A percentile compares a stretch with the other conserved stretches of the same genome.
Evolutionary conservation across 768 basidiomycete genomes (phyloP).

Genomic region (Clavulina sp.): DNA sequence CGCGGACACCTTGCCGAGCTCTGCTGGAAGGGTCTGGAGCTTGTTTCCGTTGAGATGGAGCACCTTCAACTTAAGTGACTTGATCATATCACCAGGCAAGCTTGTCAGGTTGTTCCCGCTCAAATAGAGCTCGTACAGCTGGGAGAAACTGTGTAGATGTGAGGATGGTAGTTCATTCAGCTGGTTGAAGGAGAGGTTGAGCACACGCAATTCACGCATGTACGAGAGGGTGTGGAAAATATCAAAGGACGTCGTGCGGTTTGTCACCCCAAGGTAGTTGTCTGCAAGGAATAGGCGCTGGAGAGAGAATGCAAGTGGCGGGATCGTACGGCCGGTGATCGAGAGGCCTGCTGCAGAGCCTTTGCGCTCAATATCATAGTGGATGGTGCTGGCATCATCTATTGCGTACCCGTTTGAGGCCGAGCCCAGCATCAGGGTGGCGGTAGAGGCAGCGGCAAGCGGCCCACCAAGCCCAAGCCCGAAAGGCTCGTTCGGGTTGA

Average conservation of each 20-base stretch:
- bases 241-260: slow-evolving; percentile 36
- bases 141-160: slow-evolving; percentile 52
- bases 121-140: slow-evolving; percentile 73
- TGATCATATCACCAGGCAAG: slow-evolving; percentile 70
- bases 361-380: slow-evolving; percentile 28
- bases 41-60: slow-evolving; percentile 89
- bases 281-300: slow-evolving; percentile 76
- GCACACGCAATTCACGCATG: slow-evolving; percentile 55
- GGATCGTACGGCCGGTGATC: slow-evolving; percentile 17
- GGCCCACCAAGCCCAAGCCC: neutral
- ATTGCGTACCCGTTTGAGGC: neutral
- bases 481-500: slow-evolving; percentile 6
- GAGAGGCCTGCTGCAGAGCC: slow-evolving; percentile 9
- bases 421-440: neutral
- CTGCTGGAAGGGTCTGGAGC: slow-evolving; percentile 80
- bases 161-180: slow-evolving; percentile 70
- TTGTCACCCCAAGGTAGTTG: slow-evolving; percentile 36
- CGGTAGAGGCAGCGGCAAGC: neutral
- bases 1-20: slow-evolving; percentile 64
- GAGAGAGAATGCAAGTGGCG: slow-evolving; percentile 52
- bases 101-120: slow-evolving; percentile 89
- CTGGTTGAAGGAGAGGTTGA: slow-evolving; percentile 91
- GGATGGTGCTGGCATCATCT: neutral
- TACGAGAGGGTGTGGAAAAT: slow-evolving; percentile 55
- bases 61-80: slow-evolving; percentile 45